These are phyloP conservation scores for Fibroporia radiculosa DNA, from an alignment of 768 basidiomycete genomes.

Conservation along the genomic window DNA sequence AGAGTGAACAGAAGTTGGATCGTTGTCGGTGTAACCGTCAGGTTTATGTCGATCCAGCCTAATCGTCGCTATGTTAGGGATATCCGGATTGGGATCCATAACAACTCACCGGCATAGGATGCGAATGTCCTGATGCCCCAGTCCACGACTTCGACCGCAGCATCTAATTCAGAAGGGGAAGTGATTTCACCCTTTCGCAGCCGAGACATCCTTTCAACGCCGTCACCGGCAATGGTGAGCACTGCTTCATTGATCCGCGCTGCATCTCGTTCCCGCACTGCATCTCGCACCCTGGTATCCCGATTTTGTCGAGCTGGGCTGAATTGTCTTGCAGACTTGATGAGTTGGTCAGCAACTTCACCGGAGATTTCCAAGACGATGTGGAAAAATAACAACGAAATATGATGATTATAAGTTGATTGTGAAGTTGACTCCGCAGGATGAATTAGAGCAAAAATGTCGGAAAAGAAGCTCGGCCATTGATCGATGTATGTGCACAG, in stretches of 20 bases:
- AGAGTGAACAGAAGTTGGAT: slow-evolving; percentile 80
- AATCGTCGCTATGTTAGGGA: background rate
- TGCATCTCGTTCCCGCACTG: slow-evolving; percentile 86
- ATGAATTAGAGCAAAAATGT: slow-evolving; percentile 68
- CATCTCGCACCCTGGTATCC: slow-evolving; percentile 82
- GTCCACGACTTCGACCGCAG: slow-evolving; percentile 74
- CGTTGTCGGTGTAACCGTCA: slow-evolving; percentile 88
- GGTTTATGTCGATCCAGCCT: slow-evolving; percentile 98
- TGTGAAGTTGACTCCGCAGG: slow-evolving; percentile 47
- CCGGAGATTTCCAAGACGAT: slow-evolving; percentile 91
- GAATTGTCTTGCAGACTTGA: slow-evolving; percentile 80
- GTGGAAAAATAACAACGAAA: slow-evolving; percentile 85
- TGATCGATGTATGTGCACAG: slow-evolving; percentile 79
- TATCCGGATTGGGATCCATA: background rate
- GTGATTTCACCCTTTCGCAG: slow-evolving; percentile 41
- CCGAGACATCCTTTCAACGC: slow-evolving; percentile 46
- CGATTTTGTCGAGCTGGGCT: slow-evolving; percentile 64
- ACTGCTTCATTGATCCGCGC: slow-evolving; percentile 81
- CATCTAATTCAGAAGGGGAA: slow-evolving; percentile 43
- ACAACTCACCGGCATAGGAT: slow-evolving; percentile 83
- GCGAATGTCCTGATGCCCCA: slow-evolving; percentile 90
- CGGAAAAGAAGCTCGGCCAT: slow-evolving; percentile 80
- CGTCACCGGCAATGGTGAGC: slow-evolving; percentile 72
- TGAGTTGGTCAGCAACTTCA: slow-evolving; percentile 93
- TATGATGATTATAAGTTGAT: slow-evolving; percentile 69